Evolutionary conservation across 768 basidiomycete species (phyloP).

Genomic region (Podaxis sp.): DNA sequence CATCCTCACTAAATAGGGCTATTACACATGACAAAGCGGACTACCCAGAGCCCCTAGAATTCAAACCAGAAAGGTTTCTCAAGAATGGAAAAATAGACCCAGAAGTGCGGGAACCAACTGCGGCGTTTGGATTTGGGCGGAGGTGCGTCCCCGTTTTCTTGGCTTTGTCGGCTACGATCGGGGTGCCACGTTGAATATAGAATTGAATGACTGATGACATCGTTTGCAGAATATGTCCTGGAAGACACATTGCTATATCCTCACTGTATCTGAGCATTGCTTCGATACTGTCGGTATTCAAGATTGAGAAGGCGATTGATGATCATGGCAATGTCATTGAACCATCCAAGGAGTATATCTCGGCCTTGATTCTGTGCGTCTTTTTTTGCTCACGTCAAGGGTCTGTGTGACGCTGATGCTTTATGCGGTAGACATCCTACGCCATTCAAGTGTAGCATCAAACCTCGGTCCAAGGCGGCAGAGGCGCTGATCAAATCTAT

Average conservation of each 20-base stretch:
- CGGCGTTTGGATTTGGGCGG: conserved; percentile 21
- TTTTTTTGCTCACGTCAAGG: neutral
- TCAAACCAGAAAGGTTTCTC: conserved; percentile 19
- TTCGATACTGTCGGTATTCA: conserved; percentile 16
- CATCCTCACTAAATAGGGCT: conserved; percentile 12
- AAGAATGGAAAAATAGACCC: conserved; percentile 18
- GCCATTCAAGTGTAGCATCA: conserved; percentile 21
- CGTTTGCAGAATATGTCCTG: conserved; percentile 16
- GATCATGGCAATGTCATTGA: conserved; percentile 21
- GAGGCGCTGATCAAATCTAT: conserved; percentile 10
- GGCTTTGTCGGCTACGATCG: neutral
- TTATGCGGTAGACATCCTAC: conserved; percentile 18
- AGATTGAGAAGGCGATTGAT: conserved; percentile 21
- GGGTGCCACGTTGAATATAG: neutral
- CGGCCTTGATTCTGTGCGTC: conserved; percentile 23
- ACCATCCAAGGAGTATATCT: conserved; percentile 21
- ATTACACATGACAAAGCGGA: conserved; percentile 19
- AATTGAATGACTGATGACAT: neutral
- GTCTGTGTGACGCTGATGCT: neutral
- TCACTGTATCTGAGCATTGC: conserved; percentile 17
- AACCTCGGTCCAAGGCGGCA: conserved; percentile 22
- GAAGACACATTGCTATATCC: conserved; percentile 18
- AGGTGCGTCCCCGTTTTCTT: conserved; percentile 9
- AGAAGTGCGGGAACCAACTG: conserved; percentile 16
- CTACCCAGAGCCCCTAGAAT: conserved; percentile 17